Percentiles rank a stretch among this genome's conserved stretches.
phyloP scores from a whole-genome alignment of 345 rosid genomes.

The Murraya koenigii region DNA sequence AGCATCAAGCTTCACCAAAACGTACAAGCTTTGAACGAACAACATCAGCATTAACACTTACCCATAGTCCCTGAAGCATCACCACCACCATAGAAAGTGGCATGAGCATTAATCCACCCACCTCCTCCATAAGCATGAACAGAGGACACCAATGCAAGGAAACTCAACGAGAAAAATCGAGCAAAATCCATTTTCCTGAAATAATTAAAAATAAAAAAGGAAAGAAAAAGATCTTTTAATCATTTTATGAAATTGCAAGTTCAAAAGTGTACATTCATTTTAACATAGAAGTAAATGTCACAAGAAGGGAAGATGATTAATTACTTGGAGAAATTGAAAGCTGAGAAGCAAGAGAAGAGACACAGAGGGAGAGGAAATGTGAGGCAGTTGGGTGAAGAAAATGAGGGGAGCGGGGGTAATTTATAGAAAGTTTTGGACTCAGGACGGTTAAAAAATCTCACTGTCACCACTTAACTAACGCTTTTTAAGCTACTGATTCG shows the following conservation, averaged over 20 bases:
- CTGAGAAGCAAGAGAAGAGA: constrained; percentile 2
- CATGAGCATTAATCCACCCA: constrained; percentile 36
- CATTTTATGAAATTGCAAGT: background rate
- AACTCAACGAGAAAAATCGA: constrained; percentile 36
- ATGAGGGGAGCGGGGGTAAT: constrained; percentile 28
- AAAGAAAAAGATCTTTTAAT: background rate
- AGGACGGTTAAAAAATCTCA: constrained; percentile 2
- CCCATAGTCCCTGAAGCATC: constrained; percentile 68
- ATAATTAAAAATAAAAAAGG: constrained; percentile 1
- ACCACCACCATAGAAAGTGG: constrained; percentile 57
- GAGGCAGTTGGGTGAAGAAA: constrained; percentile 42
- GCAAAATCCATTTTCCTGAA: constrained; percentile 50
- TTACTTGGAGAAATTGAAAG: constrained; percentile 26
- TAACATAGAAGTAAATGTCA: constrained; percentile 14
- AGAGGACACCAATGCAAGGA: constrained; percentile 49
- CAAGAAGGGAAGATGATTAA: constrained; percentile 18
- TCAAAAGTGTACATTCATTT: background rate
- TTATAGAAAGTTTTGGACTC: constrained; percentile 41
- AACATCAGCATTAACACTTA: background rate
- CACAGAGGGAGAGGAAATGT: constrained; percentile 15
- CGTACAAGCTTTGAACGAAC: too few species aligned
- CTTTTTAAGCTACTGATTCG: constrained; percentile 28
- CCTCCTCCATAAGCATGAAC: constrained; percentile 46
- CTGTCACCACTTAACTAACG: background rate
- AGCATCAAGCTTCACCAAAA: background rate